Base-by-base conservation (phyloP, 768 basidiomycete species). In the Strobilomyces dryophilus region DNA sequence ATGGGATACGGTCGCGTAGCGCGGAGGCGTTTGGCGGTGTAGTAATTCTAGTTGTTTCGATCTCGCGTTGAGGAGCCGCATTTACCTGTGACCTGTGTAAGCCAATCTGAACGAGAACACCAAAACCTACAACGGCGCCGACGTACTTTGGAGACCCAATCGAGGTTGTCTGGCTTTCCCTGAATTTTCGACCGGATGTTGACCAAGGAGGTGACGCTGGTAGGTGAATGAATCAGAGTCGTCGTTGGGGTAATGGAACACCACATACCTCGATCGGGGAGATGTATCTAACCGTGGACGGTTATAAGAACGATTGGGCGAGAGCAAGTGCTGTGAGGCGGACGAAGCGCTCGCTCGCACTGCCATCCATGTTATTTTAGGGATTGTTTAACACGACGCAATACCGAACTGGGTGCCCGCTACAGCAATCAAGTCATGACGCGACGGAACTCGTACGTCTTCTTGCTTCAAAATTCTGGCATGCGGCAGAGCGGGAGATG, bases 1-100 rank as follows among this genome's bases (percentile, higher is more conserved):
- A 46, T 68, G 66, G n/a, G 65, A 66, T 36, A 66, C 52, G 20
- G 66, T 66, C 29, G 64, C 61, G 15, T 68, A 66, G n/a, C 8
- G 35, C 14, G 49, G 24, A 26, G 49, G 24, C 17, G 39, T 42
- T 18, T 17, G 18, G 9, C 4, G 9, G 11, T 51, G 52, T 15
- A 62, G 41, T n/a, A 60, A 12, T 7, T 65, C 65, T 18, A 65
- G 41, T 27, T 58, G 55, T 36, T 5, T 48, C 14, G 56, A 57
- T 21, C 5, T 26, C 31, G 63, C 45, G 31, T 67, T 58, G 44
- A 66, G 56, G 44, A 66, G 60, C 46, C 56, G 63, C 64, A 66
- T 66, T 5, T 8, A 36, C 32, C 60, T 65, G 34, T 40, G 27
- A 36, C 32, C 56, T 65, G 34, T 40, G 27, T 31, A 8, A 27